Percentiles rank a stretch among this genome's conserved stretches.
Evolutionary conservation across 2,329 filamentous ascomycete species (phyloP).

Genomic region (Sporothrix luriei): DNA sequence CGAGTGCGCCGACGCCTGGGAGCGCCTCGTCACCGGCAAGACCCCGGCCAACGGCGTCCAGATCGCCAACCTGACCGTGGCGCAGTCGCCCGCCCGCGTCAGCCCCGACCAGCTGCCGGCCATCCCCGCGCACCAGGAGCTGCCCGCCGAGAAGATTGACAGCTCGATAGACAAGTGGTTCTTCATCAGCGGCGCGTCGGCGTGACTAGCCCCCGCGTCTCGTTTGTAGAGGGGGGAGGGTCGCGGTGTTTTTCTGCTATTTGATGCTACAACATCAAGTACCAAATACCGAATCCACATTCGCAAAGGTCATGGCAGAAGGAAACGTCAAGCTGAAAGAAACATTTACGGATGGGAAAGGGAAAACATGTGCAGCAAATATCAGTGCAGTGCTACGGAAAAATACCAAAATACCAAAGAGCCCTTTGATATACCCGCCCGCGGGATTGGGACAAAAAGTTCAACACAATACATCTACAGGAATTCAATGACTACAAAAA

Average conservation of each 20-base stretch:
- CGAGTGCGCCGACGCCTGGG: slow-evolving; percentile 96
- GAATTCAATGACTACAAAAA: neutral
- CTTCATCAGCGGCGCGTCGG: slow-evolving; percentile 97
- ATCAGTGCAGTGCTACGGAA: slow-evolving; percentile 6
- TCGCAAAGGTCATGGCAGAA: neutral
- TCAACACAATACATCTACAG: neutral
- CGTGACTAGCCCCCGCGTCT: slow-evolving; percentile 51
- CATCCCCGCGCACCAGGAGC: slow-evolving; percentile 78
- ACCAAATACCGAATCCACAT: no score
- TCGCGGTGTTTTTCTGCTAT: no score
- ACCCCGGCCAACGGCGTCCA: slow-evolving; percentile 74
- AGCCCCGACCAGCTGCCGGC: slow-evolving; percentile 69
- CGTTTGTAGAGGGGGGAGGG: slow-evolving; percentile 30
- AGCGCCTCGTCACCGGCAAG: slow-evolving; percentile 92
- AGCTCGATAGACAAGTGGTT: slow-evolving; percentile 99
- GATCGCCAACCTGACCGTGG: slow-evolving; percentile 79
- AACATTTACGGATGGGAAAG: neutral
- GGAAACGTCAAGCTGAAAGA: neutral
- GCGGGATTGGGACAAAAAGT: slow-evolving; percentile 9
- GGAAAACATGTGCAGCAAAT: neutral
- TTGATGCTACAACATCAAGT: no score
- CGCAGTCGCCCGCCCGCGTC: slow-evolving; percentile 72
- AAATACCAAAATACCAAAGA: slow-evolving; percentile 2
- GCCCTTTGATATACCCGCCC: neutral
- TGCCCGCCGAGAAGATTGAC: slow-evolving; percentile 86